phyloP scores from a whole-genome alignment of 495 filamentous ascomycete genomes.

The Copromyces sp. region DNA sequence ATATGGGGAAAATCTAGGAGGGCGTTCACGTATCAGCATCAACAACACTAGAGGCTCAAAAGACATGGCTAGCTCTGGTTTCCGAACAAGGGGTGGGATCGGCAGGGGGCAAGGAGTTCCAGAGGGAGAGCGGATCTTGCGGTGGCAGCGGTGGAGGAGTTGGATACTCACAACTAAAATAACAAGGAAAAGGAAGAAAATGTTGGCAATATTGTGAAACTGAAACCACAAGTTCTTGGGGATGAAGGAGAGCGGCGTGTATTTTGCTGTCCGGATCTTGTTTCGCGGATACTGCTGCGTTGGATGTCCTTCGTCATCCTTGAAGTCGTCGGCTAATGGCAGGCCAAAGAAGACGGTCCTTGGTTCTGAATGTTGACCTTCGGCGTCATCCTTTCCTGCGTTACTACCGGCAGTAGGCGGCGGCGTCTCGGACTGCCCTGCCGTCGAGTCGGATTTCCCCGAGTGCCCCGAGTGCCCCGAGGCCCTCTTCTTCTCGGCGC shows the following conservation, averaged over 20 bases:
- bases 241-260: conserved; percentile 91
- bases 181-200: conserved; percentile 95
- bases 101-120: not conserved
- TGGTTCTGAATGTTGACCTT: conserved; percentile 10
- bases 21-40: conserved; percentile 1
- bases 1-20: conserved; percentile 84
- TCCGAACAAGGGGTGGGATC: not conserved
- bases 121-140: not conserved
- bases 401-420: conserved; percentile 28
- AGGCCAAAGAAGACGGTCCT: conserved; percentile 72
- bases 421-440: conserved; percentile 30
- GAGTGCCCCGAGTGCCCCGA: conserved; percentile 54
- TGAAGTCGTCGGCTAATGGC: conserved; percentile 63
- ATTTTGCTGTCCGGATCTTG: conserved; percentile 97
- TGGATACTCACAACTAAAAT: conserved; percentile 70
- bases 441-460: conserved; percentile 30
- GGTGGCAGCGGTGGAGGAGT: not conserved
- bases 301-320: conserved; percentile 76
- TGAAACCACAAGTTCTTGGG: conserved; percentile 96
- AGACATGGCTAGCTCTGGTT: conserved; percentile 2
- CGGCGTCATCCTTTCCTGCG: conserved; percentile 26
- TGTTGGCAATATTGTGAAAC: conserved; percentile 97
- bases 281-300: conserved; percentile 66
- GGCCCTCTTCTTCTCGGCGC: conserved; percentile 60
- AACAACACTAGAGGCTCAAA: not conserved